These are phyloP conservation scores for Penicillium sp. DNA, from an alignment of 2,329 filamentous ascomycete species.

Conservation along the genomic window DNA sequence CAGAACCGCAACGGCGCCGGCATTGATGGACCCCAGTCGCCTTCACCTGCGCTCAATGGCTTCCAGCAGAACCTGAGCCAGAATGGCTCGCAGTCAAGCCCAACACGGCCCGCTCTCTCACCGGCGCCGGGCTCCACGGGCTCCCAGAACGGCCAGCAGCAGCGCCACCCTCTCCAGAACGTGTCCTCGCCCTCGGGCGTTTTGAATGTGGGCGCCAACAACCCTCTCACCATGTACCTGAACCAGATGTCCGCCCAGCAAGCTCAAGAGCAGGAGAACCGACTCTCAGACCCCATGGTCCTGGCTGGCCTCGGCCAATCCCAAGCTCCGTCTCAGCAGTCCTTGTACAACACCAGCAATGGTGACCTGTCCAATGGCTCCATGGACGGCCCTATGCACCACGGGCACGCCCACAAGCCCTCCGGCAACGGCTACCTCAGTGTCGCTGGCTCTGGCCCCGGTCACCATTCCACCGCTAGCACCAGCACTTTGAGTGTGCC, in stretches of 20 bases:
- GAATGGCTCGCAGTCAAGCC: conserved; percentile 60
- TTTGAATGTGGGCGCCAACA: conserved; percentile 76
- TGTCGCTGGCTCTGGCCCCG: conserved; percentile 65
- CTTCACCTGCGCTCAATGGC: conserved; percentile 58
- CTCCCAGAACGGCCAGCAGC: conserved; percentile 57
- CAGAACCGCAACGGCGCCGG: conserved; percentile 64
- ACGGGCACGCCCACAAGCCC: conserved; percentile 56
- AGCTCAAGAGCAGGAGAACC: conserved; percentile 67
- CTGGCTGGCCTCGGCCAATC: conserved; percentile 61
- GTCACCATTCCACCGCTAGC: conserved; percentile 69
- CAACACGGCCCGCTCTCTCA: conserved; percentile 57
- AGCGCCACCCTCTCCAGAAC: conserved; percentile 60
- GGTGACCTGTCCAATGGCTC: conserved; percentile 61
- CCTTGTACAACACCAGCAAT: conserved; percentile 75
- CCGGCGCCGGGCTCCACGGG: conserved; percentile 57
- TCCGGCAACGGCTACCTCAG: conserved; percentile 65
- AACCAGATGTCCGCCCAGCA: conserved; percentile 66
- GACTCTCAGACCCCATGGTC: conserved; percentile 45
- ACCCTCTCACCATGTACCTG: conserved; percentile 91
- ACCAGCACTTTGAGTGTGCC: conserved; percentile 56
- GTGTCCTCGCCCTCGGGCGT: conserved; percentile 66
- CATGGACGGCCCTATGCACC: conserved; percentile 46
- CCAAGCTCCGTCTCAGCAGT: conserved; percentile 69
- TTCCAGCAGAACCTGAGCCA: conserved; percentile 58
- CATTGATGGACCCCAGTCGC: conserved; percentile 57